Percentiles rank a stretch among this genome's conserved stretches.
These are phyloP conservation scores for Calocera viscosa DNA, from an alignment of 768 basidiomycete genomes.

Conservation along the genomic window DNA sequence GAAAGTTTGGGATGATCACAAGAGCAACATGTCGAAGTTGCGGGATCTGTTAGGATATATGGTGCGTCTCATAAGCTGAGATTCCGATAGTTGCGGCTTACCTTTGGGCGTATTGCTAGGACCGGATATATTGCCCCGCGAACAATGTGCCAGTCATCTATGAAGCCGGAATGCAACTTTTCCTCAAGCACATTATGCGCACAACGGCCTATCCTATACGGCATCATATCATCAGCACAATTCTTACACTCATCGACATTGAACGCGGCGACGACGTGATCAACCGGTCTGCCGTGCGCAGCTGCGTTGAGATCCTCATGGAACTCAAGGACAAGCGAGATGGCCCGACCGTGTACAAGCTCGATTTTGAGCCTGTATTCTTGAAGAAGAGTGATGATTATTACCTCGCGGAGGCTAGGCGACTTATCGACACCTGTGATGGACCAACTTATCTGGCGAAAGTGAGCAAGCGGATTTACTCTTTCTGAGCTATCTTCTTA, in stretches of 20 bases:
- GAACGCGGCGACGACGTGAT: constrained; percentile 87
- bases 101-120: constrained; percentile 38
- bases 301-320: constrained; percentile 73
- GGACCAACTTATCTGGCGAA: constrained; percentile 67
- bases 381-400: constrained; percentile 65
- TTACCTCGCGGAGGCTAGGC: constrained; percentile 62
- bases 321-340: constrained; percentile 44
- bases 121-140: constrained; percentile 70
- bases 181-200: constrained; percentile 63
- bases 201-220: constrained; percentile 54
- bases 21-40: constrained; percentile 72
- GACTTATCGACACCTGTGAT: constrained; percentile 59
- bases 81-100: background rate
- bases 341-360: constrained; percentile 57
- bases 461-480: constrained; percentile 37
- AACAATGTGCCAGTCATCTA: constrained; percentile 68
- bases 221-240: constrained; percentile 64
- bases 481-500: background rate
- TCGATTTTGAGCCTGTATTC: constrained; percentile 71
- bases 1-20: constrained; percentile 90
- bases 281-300: constrained; percentile 80
- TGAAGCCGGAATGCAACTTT: constrained; percentile 71
- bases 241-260: constrained; percentile 74
- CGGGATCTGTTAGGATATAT: constrained; percentile 90
- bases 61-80: constrained; percentile 39